Percentiles rank a stretch among this genome's conserved stretches.
These are phyloP conservation scores for Cystofilobasidium bisporidii DNA, from an alignment of 768 basidiomycete genomes.

Conservation along the genomic window DNA sequence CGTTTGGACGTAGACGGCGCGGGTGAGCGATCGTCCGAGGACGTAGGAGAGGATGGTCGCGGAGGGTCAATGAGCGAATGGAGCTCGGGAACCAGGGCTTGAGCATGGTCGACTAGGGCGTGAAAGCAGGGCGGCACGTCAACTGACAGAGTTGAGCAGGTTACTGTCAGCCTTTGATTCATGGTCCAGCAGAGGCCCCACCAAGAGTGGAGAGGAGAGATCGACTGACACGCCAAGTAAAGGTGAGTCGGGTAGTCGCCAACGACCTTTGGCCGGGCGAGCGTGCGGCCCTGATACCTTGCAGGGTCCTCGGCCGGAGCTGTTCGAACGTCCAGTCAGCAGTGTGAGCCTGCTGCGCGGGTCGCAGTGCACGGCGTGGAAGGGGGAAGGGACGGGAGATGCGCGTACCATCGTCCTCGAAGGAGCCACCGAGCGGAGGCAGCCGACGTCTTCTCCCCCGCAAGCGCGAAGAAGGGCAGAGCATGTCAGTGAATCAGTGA, in stretches of 20 bases:
- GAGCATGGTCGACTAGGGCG: not conserved
- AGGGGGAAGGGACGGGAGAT: not conserved
- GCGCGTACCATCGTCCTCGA: not conserved
- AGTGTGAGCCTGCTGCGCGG: too few species aligned
- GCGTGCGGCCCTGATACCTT: not conserved
- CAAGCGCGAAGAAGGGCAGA: not conserved
- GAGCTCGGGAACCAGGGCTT: not conserved
- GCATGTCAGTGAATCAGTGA: not conserved
- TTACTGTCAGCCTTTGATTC: too few species aligned
- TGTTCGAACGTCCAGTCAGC: too few species aligned
- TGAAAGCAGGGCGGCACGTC: not conserved
- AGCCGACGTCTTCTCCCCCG: not conserved
- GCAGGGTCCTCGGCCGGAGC: not conserved
- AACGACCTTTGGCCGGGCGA: slow-evolving; percentile 1
- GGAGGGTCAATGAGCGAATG: slow-evolving; percentile 18
- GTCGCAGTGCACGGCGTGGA: too few species aligned
- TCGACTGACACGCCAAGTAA: not conserved
- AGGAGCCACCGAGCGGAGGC: not conserved
- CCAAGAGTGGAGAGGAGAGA: not conserved
- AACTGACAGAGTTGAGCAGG: not conserved
- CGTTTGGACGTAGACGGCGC: not conserved
- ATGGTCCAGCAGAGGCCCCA: not conserved
- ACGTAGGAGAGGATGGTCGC: not conserved
- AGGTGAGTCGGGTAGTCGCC: slow-evolving; percentile 6
- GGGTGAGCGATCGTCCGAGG: not conserved